Evolutionary conservation across 768 basidiomycete species (phyloP), one percentile per base, ranked within the genome.

Genomic region (Termitomyces sp.): DNA sequence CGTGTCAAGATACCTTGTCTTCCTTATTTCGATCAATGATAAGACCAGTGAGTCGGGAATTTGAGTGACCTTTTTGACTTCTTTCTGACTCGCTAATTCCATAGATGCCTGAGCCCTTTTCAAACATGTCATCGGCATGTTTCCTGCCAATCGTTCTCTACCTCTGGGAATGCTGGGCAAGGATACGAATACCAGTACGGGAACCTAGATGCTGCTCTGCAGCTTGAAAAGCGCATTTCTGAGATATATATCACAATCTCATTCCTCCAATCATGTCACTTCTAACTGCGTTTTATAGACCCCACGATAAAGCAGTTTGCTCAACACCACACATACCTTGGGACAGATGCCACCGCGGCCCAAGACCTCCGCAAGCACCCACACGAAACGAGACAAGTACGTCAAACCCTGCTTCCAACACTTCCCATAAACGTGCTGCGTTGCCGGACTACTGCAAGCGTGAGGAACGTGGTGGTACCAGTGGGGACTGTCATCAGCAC

Each of bases 121-220:
- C 67, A 96, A 99, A 68, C 84, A 91, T 27, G 87, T 92, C 7
- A 89, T 96, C 26, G 71, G 79, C 16, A 87, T 81, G 4, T 93
- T 97, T 69, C 72, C 87, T 12, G 74, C 90, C 8, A 90, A 92
- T 46, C 83, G 84, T 42, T 91, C 92, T 16, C 79, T 90, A 37
- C 87, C 90, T 0, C 79, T 99, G 95, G 95, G 94, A 97, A 67
- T 84, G 92, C 44, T 98, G 95, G 97, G 87, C 94, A 4, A 80
- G n/a, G 88, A 55, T 96, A 96, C 73, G 93, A 97, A 71, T 98
- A 94, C 72, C 88, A 92, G 65, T 98, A 90, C 66, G 93, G 93
- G n/a, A 93, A 95, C 71, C 76, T 95, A 36, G 86, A 90, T 43
- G 88, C 91, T 1, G 84, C 91, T 2, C 85, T 90, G 63, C 92